Base-by-base conservation (phyloP, 140 eudicot genomes). In the Stevia rebaudiana region DNA sequence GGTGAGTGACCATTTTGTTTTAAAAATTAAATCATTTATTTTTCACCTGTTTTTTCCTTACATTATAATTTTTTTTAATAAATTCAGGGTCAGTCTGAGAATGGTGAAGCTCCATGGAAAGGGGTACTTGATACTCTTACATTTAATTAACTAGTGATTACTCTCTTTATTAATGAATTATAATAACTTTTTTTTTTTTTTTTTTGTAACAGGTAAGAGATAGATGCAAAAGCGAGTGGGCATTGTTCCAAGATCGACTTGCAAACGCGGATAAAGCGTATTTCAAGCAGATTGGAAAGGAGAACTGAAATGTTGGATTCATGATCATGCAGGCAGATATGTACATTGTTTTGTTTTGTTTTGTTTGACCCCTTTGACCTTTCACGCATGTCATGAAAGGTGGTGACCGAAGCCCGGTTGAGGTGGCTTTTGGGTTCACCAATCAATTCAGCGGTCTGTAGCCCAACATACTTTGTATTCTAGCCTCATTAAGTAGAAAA, bases 171-270 rank as follows among this genome's bases (percentile, higher is more conserved):
- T 50, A 21, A 51, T 23, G 42, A 2, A 39, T 13, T 8, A 48
- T 11, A 50, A 18, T 39, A 18, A 10, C 1, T 3, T 6, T 19
- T 37, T 24, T n/a, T 58, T 30, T 8, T 30, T 3, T 11, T 36
- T 5, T 7, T 53, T 55, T 0, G 8, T 43, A 19, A 50, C 57
- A 90, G 97, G 97, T 91, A 70, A 77, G 95, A 52, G 95, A 84
- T 69, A 84, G 98, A 63, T 91, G 98, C 83, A 91, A 70, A 75
- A 79, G 77, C 31, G 98, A 91, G 79, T 91, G 98, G 98, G 95
- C 85, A 15, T 70, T 79, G 77, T 91, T 91, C 59, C 98, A 91
- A 62, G 94, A 91, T 54, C 96, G 98, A 11, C 95, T 91, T 56
- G 88, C 95, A 6, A 78, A 76, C 42, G 98, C 98, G 54, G 96